Evolutionary conservation across 371 early-diverging fungal species (phyloP).

Genomic region (Dichotomocladium elegans): DNA sequence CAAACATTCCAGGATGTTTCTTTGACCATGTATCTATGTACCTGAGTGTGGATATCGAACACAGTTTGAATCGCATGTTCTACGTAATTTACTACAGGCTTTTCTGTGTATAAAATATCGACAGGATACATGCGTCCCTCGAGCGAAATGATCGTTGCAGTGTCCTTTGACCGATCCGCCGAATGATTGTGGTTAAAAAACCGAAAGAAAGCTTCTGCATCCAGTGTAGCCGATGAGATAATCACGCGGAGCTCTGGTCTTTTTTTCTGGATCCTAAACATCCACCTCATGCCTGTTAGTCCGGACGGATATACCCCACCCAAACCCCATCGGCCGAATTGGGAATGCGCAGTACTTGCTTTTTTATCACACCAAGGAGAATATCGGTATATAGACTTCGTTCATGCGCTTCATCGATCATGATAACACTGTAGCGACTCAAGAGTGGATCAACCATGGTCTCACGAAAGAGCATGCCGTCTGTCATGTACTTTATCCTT

Average conservation of each 20-base stretch:
- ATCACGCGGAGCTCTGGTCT: constrained; percentile 62
- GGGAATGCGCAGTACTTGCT: constrained; percentile 49
- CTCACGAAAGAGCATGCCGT: constrained; percentile 86
- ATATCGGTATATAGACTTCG: constrained; percentile 85
- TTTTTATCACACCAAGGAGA: constrained; percentile 74
- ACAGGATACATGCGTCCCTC: constrained; percentile 74
- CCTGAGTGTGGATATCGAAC: constrained; percentile 62
- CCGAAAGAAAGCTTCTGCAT: constrained; percentile 59
- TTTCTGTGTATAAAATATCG: constrained; percentile 59
- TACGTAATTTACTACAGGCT: constrained; percentile 61
- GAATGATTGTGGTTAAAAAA: constrained; percentile 56
- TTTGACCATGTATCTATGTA: constrained; percentile 8
- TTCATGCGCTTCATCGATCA: constrained; percentile 95
- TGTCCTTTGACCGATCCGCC: constrained; percentile 40
- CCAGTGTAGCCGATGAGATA: constrained; percentile 80
- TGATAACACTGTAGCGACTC: constrained; percentile 76
- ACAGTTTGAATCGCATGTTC: constrained; percentile 59
- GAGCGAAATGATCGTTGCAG: constrained; percentile 60
- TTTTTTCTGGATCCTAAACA: constrained; percentile 55
- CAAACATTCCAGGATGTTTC: no score
- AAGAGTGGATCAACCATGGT: constrained; percentile 72
- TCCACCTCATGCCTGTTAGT: neutral
- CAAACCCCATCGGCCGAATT: no score
- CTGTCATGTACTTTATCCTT: constrained; percentile 86
- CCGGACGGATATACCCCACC: neutral